Conservation (phyloP, 2,329 filamentous ascomycete species). For the Tolypocladium amazonense region DNA sequence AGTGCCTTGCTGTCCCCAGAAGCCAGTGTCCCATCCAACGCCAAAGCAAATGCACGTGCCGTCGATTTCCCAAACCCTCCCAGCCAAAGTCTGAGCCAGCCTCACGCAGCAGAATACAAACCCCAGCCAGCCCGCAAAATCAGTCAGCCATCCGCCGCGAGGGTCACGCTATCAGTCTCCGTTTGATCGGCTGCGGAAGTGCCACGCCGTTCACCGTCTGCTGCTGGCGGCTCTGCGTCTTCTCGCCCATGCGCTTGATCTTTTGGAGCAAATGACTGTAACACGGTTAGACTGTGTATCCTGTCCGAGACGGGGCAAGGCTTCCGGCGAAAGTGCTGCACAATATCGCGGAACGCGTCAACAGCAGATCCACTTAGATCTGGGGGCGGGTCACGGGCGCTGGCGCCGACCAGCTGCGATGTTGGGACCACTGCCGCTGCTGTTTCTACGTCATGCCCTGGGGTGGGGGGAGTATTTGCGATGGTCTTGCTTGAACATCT, state of each 20-base stretch:
- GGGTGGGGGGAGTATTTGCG: neutral
- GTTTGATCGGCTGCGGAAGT: slow-evolving; percentile 35
- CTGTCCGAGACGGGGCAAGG: slow-evolving; percentile 16
- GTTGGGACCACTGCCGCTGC: neutral
- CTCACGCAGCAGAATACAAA: neutral
- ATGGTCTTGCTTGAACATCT: neutral
- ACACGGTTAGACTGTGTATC: slow-evolving; percentile 19
- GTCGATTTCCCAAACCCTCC: neutral
- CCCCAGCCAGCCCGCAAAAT: neutral
- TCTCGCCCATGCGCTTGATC: slow-evolving; percentile 35
- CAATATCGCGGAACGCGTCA: slow-evolving; percentile 11
- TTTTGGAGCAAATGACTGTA: slow-evolving; percentile 45
- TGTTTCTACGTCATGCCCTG: neutral
- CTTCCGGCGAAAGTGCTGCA: slow-evolving; percentile 15
- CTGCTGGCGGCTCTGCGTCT: slow-evolving; percentile 13
- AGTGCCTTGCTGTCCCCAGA: neutral
- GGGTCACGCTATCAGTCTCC: slow-evolving; percentile 27
- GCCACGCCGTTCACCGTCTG: slow-evolving; percentile 18
- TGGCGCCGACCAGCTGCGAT: neutral
- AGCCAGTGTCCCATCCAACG: neutral
- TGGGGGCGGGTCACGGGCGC: neutral
- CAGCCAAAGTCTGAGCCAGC: neutral
- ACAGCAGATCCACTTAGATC: slow-evolving; percentile 9
- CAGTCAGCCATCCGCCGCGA: neutral
- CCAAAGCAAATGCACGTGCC: neutral